Conservation (phyloP, 768 basidiomycete genomes). For the Psilocybe subaeruginosa region DNA sequence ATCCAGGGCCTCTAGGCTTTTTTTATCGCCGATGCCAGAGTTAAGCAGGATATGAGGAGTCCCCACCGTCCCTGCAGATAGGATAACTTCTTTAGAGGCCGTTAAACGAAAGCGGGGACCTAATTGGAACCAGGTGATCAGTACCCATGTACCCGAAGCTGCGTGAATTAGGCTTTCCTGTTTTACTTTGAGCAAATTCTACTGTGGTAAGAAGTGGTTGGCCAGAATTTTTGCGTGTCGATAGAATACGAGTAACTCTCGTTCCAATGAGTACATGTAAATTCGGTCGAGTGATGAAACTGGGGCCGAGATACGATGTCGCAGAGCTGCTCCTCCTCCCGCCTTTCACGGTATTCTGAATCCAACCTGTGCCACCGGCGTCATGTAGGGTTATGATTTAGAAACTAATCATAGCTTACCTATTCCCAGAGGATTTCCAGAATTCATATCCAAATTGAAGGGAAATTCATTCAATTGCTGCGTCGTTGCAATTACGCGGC, state of each 20-base stretch:
- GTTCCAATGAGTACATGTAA: conserved; percentile 21
- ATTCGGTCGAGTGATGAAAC: conserved; percentile 18
- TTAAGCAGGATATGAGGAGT: conserved; percentile 35
- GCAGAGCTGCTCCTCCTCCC: conserved; percentile 23
- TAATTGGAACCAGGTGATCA: not conserved
- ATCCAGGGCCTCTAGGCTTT: conserved; percentile 24
- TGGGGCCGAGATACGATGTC: conserved; percentile 17
- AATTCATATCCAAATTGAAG: conserved; percentile 31
- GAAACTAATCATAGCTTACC: conserved; percentile 7
- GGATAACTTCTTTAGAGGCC: conserved; percentile 32
- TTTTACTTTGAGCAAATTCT: conserved; percentile 13
- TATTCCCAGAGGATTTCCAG: conserved; percentile 21
- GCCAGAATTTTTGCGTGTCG: not conserved
- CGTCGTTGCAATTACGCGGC: conserved; percentile 24
- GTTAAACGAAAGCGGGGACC: not conserved
- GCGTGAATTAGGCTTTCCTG: conserved; percentile 2
- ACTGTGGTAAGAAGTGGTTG: not conserved
- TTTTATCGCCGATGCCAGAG: conserved; percentile 36
- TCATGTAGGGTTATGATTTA: not conserved
- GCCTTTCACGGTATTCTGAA: conserved; percentile 15
- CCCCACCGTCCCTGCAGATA: conserved; percentile 37
- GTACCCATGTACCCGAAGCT: not conserved
- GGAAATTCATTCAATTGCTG: conserved; percentile 33
- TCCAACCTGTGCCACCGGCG: conserved; percentile 13
- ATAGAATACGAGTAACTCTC: conserved; percentile 17